Evolutionary conservation across 805 yeast species (phyloP), one percentile per base, ranked within the genome.

Genomic region (Kodamaea restingae): DNA sequence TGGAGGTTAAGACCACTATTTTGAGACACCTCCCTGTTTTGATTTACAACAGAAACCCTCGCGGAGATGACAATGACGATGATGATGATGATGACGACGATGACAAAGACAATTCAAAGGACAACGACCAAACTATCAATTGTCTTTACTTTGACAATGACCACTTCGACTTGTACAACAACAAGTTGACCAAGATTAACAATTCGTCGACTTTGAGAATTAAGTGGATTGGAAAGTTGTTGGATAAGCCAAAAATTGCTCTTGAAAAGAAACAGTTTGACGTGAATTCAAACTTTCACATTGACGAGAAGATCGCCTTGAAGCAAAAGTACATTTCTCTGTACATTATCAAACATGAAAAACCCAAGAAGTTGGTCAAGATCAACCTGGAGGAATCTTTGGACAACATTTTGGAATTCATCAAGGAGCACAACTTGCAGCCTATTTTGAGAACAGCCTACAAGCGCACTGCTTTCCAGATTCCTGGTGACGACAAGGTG

Each of bases 1-100:
- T 91, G 96, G 98, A 91, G 65, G 96, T 90, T 40, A 91, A 91
- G 67, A 88, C 98, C n/a, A 80, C 88, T 43, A 86, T 91, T 48
- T 75, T 91, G 57, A 83, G 98, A 60, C 95, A 88, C 54, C 75
- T 91, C 49, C 98, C 98, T 1, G 95, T 90, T 4, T 73, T 91
- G 46, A 84, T 91, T 35, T 93, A 88, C 55, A 60, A 52, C 44
- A 45, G 51, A 52, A 70, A 73, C 49, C 72, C 64, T 36, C 70
- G 71, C 41, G 72, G 61, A 34, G 67, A 67, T 38, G 66, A 73
- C 41, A 77, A 73, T 30, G 66, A 58, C 31, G 74, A 61, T 21
- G 72, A 61, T 39, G 74, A 74, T 18, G 97, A 90, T 53, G 61
- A 59, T 25, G 66, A 62, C 17, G 65, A 58, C 24, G 64, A 59